Conservation (phyloP, 495 filamentous ascomycete genomes). For the Jackrogersella minutella region DNA sequence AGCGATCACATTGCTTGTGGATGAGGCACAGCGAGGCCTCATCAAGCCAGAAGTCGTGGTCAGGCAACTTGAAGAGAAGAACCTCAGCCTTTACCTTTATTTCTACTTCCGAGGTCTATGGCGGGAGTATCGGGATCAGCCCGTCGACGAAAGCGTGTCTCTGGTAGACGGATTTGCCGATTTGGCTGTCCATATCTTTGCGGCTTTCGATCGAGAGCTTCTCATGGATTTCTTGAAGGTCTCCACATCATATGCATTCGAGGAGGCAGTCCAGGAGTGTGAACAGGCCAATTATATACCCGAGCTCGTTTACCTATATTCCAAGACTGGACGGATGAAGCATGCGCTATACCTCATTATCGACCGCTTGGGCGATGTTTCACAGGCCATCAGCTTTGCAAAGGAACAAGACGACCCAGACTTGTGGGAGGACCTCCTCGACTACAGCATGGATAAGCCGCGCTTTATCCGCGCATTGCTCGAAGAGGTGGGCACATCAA, state of each 20-base stretch:
- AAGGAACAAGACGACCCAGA: slow-evolving; percentile 90
- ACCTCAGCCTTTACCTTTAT: slow-evolving; percentile 77
- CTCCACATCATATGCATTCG: slow-evolving; percentile 83
- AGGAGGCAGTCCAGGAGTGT: slow-evolving; percentile 80
- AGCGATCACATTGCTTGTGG: slow-evolving; percentile 84
- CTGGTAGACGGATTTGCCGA: slow-evolving; percentile 87
- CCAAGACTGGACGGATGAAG: slow-evolving; percentile 92
- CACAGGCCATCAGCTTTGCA: slow-evolving; percentile 90
- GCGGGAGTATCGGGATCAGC: slow-evolving; percentile 61
- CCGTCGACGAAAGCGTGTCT: slow-evolving; percentile 69
- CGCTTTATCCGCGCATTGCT: slow-evolving; percentile 90
- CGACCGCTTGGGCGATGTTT: slow-evolving; percentile 84
- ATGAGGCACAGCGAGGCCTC: slow-evolving; percentile 87
- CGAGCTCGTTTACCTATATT: slow-evolving; percentile 91
- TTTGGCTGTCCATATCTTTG: slow-evolving; percentile 83
- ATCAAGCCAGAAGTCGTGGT: slow-evolving; percentile 82
- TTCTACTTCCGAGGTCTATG: slow-evolving; percentile 91
- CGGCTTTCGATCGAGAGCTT: slow-evolving; percentile 77
- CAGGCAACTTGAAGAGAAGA: slow-evolving; percentile 67
- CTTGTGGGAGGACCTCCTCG: slow-evolving; percentile 92
- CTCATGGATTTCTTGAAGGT: slow-evolving; percentile 87
- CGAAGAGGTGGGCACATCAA: slow-evolving; percentile 90
- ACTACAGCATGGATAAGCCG: slow-evolving; percentile 96
- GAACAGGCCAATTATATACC: slow-evolving; percentile 79
- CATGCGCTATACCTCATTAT: slow-evolving; percentile 90